These are phyloP conservation scores for Cryptococcus jaspeensis DNA, from an alignment of 1,284 basidiomycete species.

Conservation along the genomic window DNA sequence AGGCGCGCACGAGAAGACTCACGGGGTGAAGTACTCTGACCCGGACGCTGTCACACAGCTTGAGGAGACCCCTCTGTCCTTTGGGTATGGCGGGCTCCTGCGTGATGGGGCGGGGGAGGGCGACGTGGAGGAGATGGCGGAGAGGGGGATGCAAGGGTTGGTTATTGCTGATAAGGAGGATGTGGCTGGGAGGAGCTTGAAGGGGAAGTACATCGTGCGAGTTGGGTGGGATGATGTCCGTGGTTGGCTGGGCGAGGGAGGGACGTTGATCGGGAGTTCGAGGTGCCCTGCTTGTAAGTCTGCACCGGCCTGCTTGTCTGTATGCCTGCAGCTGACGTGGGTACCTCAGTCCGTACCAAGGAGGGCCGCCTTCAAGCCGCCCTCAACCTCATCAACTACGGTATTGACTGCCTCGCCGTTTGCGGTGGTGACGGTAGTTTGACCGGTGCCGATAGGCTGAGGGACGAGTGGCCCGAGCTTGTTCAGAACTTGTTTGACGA, in stretches of 20 bases:
- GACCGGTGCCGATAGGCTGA: slow-evolving; percentile 91
- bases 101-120: slow-evolving; percentile 86
- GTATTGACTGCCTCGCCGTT: slow-evolving; percentile 93
- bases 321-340: not conserved
- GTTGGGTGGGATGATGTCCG: slow-evolving; percentile 99
- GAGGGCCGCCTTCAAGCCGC: slow-evolving; percentile 87
- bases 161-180: slow-evolving; percentile 54
- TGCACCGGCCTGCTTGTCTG: not conserved
- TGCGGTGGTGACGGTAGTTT: slow-evolving; percentile 96
- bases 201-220: slow-evolving; percentile 88
- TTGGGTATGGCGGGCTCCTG: slow-evolving; percentile 86
- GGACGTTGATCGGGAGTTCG: slow-evolving; percentile 94
- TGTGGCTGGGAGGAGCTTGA: slow-evolving; percentile 61
- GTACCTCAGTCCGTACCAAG: slow-evolving; percentile 63
- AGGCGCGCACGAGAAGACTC: too few relatives aligned
- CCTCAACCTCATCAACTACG: slow-evolving; percentile 87
- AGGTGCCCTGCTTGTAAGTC: slow-evolving; percentile 70
- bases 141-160: slow-evolving; percentile 34
- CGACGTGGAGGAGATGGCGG: slow-evolving; percentile 43
- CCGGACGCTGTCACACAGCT: slow-evolving; percentile 36
- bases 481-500: slow-evolving; percentile 60
- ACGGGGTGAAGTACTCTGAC: slow-evolving; percentile 31
- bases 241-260: slow-evolving; percentile 93
- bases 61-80: slow-evolving; percentile 59
- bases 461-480: slow-evolving; percentile 88